Evolutionary conservation across 441 rosid genomes (phyloP), one percentile per base, ranked within the genome.

Genomic region (Adansonia madagascariensis): DNA sequence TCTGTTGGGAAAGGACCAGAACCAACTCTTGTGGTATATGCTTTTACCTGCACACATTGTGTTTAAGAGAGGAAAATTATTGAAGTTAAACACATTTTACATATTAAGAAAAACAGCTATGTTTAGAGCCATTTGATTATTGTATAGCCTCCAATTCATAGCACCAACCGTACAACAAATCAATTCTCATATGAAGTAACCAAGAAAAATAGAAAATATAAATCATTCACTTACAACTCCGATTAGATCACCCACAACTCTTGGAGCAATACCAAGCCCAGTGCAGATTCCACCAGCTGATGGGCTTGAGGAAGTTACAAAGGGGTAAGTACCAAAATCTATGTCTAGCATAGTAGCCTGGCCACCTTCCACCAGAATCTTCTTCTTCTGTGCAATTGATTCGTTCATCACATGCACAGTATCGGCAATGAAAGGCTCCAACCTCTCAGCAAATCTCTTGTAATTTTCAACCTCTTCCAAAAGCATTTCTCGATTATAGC

Each of bases 1-100:
- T 95, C 99, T 14, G 98, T 95, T 0, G 98, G 99, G 88, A 95
- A 94, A 69, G 99, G 98, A 31, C 99, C 99, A 53, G 98, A 92
- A 80, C 99, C 98, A 82, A 92, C 99, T 81, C 98, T 88, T 20
- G 99, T 84, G 60, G 99, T 92, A 85, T 95, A 95, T 74, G 99
- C 98, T 87, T 95, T 93, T 20, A 92, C 99, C 99, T 95, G 85
- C 79, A 82, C 66, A 57, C 0, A 12, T 27, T 27, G 57, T 7
- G 59, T 69, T 68, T 22, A 69, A 68, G 59, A 11, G 1, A 69
- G 57, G 9, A 49, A 76, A 73, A 27, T 56, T 18, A 27, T 61
- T 49, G 2, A 69, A 49, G 8, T 12, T 12, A n/a, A 12, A 8
- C 62, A 35, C 39, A 6, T 12, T 20, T 59, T 11, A 6, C 1